phyloP scores from a whole-genome alignment of 495 filamentous ascomycete species.

The Xylaria longipes region DNA sequence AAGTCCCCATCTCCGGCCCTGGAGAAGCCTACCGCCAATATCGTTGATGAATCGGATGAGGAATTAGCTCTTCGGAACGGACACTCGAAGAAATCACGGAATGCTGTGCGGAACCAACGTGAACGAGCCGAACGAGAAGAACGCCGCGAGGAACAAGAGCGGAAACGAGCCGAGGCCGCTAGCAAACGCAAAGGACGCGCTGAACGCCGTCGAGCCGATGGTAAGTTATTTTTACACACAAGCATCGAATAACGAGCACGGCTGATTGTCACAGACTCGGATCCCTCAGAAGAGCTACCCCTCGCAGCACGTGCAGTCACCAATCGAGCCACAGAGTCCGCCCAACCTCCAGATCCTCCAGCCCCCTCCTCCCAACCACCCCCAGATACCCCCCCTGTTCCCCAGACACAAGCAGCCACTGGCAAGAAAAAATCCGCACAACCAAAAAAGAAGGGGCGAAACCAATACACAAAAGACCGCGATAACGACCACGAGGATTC shows the following conservation, averaged over 20 bases:
- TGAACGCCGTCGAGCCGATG: slow-evolving; percentile 76
- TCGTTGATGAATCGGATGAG: slow-evolving; percentile 74
- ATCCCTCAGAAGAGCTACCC: slow-evolving; percentile 64
- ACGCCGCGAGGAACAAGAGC: slow-evolving; percentile 73
- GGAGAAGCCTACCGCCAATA: slow-evolving; percentile 53
- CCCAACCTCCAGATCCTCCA: slow-evolving; percentile 42
- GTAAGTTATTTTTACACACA: slow-evolving; percentile 54
- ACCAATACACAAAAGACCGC: slow-evolving; percentile 83
- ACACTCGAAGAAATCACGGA: slow-evolving; percentile 67
- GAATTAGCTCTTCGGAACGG: slow-evolving; percentile 62
- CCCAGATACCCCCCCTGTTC: slow-evolving; percentile 61
- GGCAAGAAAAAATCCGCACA: slow-evolving; percentile 75
- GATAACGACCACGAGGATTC: slow-evolving; percentile 70
- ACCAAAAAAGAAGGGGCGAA: slow-evolving; percentile 73
- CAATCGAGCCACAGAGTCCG: slow-evolving; percentile 42
- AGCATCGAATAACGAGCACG: slow-evolving; percentile 1
- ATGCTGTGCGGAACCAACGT: slow-evolving; percentile 69
- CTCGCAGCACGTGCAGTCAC: slow-evolving; percentile 50
- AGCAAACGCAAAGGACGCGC: slow-evolving; percentile 76
- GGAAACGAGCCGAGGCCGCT: slow-evolving; percentile 70
- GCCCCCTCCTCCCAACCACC: slow-evolving; percentile 53
- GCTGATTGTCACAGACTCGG: slow-evolving; percentile 57
- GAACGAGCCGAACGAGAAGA: slow-evolving; percentile 79
- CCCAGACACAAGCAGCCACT: slow-evolving; percentile 47
- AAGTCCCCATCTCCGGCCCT: slow-evolving; percentile 65